A percentile compares a stretch with the other conserved stretches of the same genome.
These are phyloP conservation scores for Ophiostoma fasciatum DNA, from an alignment of 2,329 filamentous ascomycete genomes.

Conservation along the genomic window DNA sequence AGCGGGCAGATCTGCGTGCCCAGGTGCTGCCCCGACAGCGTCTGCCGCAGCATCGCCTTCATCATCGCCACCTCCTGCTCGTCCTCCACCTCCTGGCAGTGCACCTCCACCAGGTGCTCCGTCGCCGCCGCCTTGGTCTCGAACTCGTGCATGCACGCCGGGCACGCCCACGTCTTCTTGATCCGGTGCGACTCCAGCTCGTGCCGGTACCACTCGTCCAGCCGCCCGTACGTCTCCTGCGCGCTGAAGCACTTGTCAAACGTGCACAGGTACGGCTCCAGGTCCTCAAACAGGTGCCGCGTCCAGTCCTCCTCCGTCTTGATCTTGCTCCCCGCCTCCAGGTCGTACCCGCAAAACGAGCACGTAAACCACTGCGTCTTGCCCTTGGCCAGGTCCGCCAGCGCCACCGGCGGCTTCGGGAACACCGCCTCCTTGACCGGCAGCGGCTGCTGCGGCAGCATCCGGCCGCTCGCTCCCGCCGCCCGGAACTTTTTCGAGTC, in stretches of 20 bases:
- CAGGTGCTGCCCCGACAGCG: constrained; percentile 3
- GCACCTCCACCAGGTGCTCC: constrained; percentile 4
- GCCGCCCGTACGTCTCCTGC: constrained; percentile 7
- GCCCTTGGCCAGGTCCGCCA: constrained; percentile 3
- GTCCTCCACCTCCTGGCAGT: constrained; percentile 4
- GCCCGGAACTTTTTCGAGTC: constrained; percentile 1
- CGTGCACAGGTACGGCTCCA: constrained; percentile 11
- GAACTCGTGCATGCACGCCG: constrained; percentile 10
- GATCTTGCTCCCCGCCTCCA: constrained; percentile 8
- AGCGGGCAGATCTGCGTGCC: constrained; percentile 7
- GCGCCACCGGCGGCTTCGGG: constrained; percentile 4
- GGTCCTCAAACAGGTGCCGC: constrained; percentile 8
- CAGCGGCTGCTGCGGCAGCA: neutral
- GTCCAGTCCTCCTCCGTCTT: constrained; percentile 8
- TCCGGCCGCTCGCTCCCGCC: neutral
- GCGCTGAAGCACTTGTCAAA: constrained; percentile 11
- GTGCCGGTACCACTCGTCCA: constrained; percentile 11
- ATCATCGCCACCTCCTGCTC: constrained; percentile 6
- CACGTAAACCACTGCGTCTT: constrained; percentile 9
- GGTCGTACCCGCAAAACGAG: constrained; percentile 9
- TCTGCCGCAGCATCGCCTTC: constrained; percentile 6
- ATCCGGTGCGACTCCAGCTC: constrained; percentile 10
- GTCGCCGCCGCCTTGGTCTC: constrained; percentile 6
- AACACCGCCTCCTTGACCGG: constrained; percentile 1
- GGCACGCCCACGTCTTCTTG: constrained; percentile 7